Evolutionary conservation across 306 rosid genomes (phyloP), one percentile per base, ranked within the genome.

Genomic region (Fragaria ananassa): DNA sequence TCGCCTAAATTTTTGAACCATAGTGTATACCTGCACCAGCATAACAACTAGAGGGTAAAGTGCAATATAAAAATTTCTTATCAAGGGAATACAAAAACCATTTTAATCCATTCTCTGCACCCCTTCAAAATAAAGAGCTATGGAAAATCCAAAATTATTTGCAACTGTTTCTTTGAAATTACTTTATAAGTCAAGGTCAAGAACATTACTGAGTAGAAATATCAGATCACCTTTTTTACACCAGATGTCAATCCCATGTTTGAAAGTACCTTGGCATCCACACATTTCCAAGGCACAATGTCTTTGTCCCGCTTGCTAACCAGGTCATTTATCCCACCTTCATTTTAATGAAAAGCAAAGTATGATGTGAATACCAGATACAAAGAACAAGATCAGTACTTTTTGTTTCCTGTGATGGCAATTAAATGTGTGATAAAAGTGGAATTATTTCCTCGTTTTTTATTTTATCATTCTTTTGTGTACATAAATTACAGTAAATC

Each of bases 181-280:
- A 23, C 21, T 53, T 14, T 27, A 47, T n/a, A 23, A 68, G 25
- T 46, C 6, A 60, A 34, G 42, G 21, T 51, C 5, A 73, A 15
- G 46, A 41, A 68, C 31, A 11, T 70, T 18, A 39, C 6, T 10
- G 11, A 27, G 62, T 10, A 6, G 49, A 10, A 34, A 66, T 80
- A 62, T 31, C 64, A 23, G 18, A 11, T 73, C 84, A 91, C 98
- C 97, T 94, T 94, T 83, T 89, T 88, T 70, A 94, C 97, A 78
- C 97, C 87, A 74, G 97, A 83, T 6, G 97, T 94, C 83, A 94
- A 83, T 72, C 98, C 98, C 89, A 89, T 82, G 65, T 84, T 81
- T 35, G 94, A 84, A 77, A 94, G 91, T 44, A 27, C 85, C 71
- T 86, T 39, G 50, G 83, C 69, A 61, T 89, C 90, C 47, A 91